phyloP scores from a whole-genome alignment of 2,329 filamentous ascomycete genomes.

The Sphaceloma murrayae region DNA sequence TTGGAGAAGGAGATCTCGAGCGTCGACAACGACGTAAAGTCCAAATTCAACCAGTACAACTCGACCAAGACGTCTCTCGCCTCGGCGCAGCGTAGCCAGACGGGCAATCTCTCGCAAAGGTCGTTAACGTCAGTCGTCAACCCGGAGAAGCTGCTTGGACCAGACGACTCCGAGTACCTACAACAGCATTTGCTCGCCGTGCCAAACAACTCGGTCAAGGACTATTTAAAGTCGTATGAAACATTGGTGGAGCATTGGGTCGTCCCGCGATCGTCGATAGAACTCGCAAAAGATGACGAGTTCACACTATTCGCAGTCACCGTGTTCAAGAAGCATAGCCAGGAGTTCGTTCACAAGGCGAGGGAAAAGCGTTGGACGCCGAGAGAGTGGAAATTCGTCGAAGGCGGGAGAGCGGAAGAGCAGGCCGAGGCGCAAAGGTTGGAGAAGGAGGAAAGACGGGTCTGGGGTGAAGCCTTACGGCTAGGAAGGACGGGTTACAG shows the following conservation, averaged over 20 bases:
- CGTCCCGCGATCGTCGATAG: slow-evolving; percentile 73
- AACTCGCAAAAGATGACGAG: slow-evolving; percentile 79
- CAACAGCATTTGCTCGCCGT: slow-evolving; percentile 92
- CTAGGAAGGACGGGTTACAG: slow-evolving; percentile 88
- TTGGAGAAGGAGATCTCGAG: slow-evolving; percentile 87
- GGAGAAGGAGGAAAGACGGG: slow-evolving; percentile 74
- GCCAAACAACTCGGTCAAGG: slow-evolving; percentile 68
- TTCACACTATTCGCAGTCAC: slow-evolving; percentile 83
- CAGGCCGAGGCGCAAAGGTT: slow-evolving; percentile 75
- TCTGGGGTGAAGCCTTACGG: slow-evolving; percentile 84
- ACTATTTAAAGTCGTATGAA: slow-evolving; percentile 85
- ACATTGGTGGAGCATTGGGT: slow-evolving; percentile 73
- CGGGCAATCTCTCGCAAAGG: slow-evolving; percentile 87
- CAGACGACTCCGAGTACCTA: slow-evolving; percentile 81
- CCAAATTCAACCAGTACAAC: slow-evolving; percentile 92
- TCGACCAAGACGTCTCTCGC: slow-evolving; percentile 76
- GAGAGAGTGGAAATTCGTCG: slow-evolving; percentile 84
- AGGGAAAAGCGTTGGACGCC: slow-evolving; percentile 92
- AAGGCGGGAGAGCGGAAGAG: slow-evolving; percentile 84
- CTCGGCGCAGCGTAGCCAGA: slow-evolving; percentile 75
- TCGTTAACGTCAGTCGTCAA: slow-evolving; percentile 85
- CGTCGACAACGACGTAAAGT: slow-evolving; percentile 91
- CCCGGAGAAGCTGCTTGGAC: slow-evolving; percentile 61
- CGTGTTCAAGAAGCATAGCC: slow-evolving; percentile 81
- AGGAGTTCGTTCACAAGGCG: slow-evolving; percentile 84